Base-by-base conservation (phyloP, 345 rosid species). In the Eucalyptus erythrocorys region DNA sequence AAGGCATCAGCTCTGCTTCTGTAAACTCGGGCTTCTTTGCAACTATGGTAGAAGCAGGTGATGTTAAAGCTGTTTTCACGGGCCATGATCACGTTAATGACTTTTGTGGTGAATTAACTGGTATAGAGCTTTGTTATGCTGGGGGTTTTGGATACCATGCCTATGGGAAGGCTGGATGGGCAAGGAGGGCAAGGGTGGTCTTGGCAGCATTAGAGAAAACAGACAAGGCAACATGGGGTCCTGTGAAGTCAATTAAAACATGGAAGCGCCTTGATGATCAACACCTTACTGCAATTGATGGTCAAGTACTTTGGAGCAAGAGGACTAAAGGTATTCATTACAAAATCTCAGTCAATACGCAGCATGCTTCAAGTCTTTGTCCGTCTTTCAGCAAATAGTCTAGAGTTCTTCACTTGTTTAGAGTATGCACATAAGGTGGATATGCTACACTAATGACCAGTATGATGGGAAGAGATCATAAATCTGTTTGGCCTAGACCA, bases 81-180 rank as follows among this genome's bases (percentile, higher is more conserved):
- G 99, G 99, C 51, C 99, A 97, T 86, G 99, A 97, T 90, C 99
- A 97, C 87, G 3, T 94, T 88, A 97, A 96, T 24, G 99, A 98
- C 92, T 98, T 96, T 89, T 98, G 99, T 88, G 98, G 94, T 16
- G 40, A 88, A 49, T 92, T 94, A 76, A 90, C 89, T 42, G 97
- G 97, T 42, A 93, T 96, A 87, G 93, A 97, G 50, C 99, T 97
- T 88, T 97, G 99, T 87, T 97, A 97, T 76, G 99, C 95, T 61
- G 99, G 99, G 82, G 99, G 97, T 26, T 94, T 96, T 90, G 98
- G 99, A 91, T 96, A 97, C 93, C 99, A 96, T 93, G 99, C 97
- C 37, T 98, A 96, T 82, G 99, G 99, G 87, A 94, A 95, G 92
- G 97, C 96, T 51, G 99, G 99, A 13, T 96, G 98, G 98, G 89